Evolutionary conservation across 2,329 filamentous ascomycete species (phyloP), one percentile per base, ranked within the genome.

Genomic region (Aspergillus sp.): DNA sequence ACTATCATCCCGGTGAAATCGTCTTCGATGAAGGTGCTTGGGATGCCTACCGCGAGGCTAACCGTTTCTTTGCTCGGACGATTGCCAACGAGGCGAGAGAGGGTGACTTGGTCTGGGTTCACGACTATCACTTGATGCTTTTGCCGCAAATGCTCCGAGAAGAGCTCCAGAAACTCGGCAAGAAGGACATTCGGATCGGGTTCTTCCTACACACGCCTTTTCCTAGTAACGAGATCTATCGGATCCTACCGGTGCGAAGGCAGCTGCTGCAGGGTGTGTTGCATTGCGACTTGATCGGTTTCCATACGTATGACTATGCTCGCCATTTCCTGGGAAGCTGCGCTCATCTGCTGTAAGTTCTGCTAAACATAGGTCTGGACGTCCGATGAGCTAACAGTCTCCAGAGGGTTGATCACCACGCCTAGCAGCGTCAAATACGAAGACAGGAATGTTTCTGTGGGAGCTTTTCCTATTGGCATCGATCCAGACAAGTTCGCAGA

Each of bases 171-270:
- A 69, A 81, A 4, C 12, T 43, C 53, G 78, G 77, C 49, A 88
- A 85, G 72, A 88, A 89, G 72, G 91, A 95, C 58, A 83, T 96
- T 70, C 95, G 94, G 75, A 90, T 96, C 60, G 90, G 90, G 58
- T 96, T 95, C 77, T 96, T 96, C 76, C 75, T 96, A 23, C 91
- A 96, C 70, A 96, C 90, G 0, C 90, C 91, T 1, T 96, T 96
- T 70, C 90, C 90, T 6, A 93, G 87, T 65, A 91, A 86, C 59
- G 90, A 96, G 71, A 95, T 96, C 63, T 96, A 95, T 73, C 83
- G 90, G 54, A 95, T 95, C 57, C 75, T 96, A 13, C 90, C 90
- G 1, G 90, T 96, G 19, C 82, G 91, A 56, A 88, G 94, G 65
- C 83, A 88, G 60, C 83, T 96, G 45, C 78, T 96, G 35, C 79